Base-by-base conservation (phyloP, 257 asterid genomes). In the Asclepias syriaca region DNA sequence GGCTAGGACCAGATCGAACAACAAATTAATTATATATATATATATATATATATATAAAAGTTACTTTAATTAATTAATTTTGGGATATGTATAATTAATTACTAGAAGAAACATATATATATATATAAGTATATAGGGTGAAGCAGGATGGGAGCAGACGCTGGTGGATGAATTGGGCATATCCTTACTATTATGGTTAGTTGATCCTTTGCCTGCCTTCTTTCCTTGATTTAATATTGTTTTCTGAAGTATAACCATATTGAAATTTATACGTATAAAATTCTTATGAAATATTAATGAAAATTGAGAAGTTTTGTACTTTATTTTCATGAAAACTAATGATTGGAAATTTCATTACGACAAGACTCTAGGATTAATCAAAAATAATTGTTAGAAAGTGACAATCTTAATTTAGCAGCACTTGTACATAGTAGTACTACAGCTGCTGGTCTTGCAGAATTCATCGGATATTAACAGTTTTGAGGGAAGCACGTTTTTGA, bases 1-100 rank as follows among this genome's bases (percentile, higher is more conserved):
- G 82, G 32, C 78, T 81, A 7, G 84, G 84, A 22, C 57, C 73
- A 3, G 81, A 80, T 15, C 78, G 73, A 34, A 19, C 32, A 40
- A 64, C 50, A 21, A 29, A 68, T 40, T 60, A 54, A 68, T 24
- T 29, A 56, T 1, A 39, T 3, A 8, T 54, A 4, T 70, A 39
- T 29, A n/a, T 11, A 55, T 15, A 1, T 55, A 34, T 34, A 34
- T 34, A 34, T 34, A 34, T 34, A 34, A 34, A 34, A 34, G 39
- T 34, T 4, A 34, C 39, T 3, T 34, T 34, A 34, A 34, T 34
- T 34, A 34, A 4, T 34, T 34, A 34, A 34, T 34, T 34, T 34
- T 34, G 39, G 39, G 3, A 34, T 34, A 34, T 1, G 22, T 11
- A 15, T 34, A 32, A 8, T 70, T 34, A 32, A 8, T 70, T 11